Evolutionary conservation across 2,329 filamentous ascomycete genomes (phyloP).

Genomic region (Rugonectria rugulosa): DNA sequence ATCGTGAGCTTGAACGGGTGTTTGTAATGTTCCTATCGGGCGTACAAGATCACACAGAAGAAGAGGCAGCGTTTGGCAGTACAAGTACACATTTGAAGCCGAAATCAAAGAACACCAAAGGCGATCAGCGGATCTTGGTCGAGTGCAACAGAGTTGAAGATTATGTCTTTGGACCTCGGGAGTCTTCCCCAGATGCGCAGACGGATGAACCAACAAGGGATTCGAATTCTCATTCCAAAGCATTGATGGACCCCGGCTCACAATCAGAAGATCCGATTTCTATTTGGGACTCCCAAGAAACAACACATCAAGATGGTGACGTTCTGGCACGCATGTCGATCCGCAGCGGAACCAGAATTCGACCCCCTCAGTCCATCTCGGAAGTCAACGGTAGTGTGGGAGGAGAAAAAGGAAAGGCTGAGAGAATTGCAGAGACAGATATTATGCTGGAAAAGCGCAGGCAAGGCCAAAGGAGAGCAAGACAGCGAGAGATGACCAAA

Average conservation of each 20-base stretch:
- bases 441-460: slow-evolving; percentile 57
- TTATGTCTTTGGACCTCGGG: slow-evolving; percentile 57
- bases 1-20: slow-evolving; percentile 59
- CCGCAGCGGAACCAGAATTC: slow-evolving; percentile 46
- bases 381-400: slow-evolving; percentile 64
- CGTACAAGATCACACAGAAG: no score
- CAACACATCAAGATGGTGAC: slow-evolving; percentile 50
- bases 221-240: slow-evolving; percentile 46
- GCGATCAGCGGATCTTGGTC: slow-evolving; percentile 58
- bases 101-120: no score
- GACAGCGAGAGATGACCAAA: slow-evolving; percentile 65
- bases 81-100: no score
- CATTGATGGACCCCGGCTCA: slow-evolving; percentile 19
- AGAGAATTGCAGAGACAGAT: slow-evolving; percentile 59
- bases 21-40: slow-evolving; percentile 50
- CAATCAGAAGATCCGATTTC: no score
- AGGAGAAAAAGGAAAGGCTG: slow-evolving; percentile 62
- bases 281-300: background rate
- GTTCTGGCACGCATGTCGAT: slow-evolving; percentile 43
- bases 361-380: slow-evolving; percentile 48
- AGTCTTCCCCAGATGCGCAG: slow-evolving; percentile 38
- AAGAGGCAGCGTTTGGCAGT: no score
- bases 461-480: slow-evolving; percentile 53
- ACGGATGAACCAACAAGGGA: slow-evolving; percentile 48
- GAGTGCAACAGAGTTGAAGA: slow-evolving; percentile 58